Evolutionary conservation across 495 filamentous ascomycete species (phyloP), one percentile per base, ranked within the genome.

Genomic region (Penicillium robsamsonii): DNA sequence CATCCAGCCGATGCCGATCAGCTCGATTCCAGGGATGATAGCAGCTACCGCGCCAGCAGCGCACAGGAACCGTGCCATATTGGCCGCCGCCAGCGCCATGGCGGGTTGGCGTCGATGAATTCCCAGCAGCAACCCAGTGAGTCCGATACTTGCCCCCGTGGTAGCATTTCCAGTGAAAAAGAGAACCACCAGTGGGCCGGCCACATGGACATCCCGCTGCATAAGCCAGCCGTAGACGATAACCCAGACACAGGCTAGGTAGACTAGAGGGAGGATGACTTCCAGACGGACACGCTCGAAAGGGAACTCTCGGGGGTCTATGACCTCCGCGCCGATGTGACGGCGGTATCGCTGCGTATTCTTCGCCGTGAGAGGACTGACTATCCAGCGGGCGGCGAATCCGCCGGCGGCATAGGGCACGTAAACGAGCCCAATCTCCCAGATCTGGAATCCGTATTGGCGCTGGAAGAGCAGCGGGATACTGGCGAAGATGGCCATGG

Each of bases 141-240:
- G 30, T n/a, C 27, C 18, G 30, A 35, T 50, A 18, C 25, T 48
- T 18, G 41, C 45, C 2, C 44, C 53, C 44, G 53, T 56, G 33
- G 18, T 29, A n/a, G 33, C 43, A 47, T 49, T 56, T 11, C 53
- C 53, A 12, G 37, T n/a, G 9, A 56, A 49, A 35, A 48, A 56
- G 7, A 56, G 45, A 12, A 56, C 42, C 42, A 56, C 46, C 43
- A 56, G n/a, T 27, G 45, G 53, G 27, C 53, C 53, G 6, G 53
- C 31, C 20, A 42, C 20, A 47, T 56, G 62, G 2, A 52, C 35
- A 5, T 42, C 17, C 17, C 47, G 51, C 9, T 73, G 29, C 47
- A 76, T 64, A 5, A 67, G 58, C 76, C 76, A 79, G 31, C 73
- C 72, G 54, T 77, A 79, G 3, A 55, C 62, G 11, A 76, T 45